Conservation (phyloP, 257 asterid species). For the Nicotiana noctiflora region DNA sequence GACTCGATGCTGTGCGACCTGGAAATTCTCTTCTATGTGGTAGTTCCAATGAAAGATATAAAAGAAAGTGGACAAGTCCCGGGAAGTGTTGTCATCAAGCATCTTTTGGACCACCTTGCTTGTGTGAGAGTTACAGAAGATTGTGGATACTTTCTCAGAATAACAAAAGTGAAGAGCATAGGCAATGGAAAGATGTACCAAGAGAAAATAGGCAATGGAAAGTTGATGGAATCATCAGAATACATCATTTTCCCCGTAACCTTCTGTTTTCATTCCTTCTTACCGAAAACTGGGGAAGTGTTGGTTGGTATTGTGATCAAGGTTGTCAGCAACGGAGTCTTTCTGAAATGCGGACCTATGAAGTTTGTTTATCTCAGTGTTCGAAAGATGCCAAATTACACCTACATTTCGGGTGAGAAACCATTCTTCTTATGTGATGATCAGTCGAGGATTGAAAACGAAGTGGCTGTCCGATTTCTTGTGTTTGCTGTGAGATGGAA, state of each 20-base stretch:
- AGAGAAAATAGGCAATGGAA: no score
- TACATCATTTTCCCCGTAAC: slow-evolving; percentile 42
- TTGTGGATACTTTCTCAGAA: slow-evolving; percentile 55
- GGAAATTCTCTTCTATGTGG: slow-evolving; percentile 23
- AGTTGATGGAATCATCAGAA: background rate
- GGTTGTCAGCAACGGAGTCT: slow-evolving; percentile 33
- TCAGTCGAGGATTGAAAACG: slow-evolving; percentile 53
- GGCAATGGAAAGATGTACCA: slow-evolving; percentile 28
- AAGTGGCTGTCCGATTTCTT: slow-evolving; percentile 40
- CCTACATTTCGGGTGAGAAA: slow-evolving; percentile 27
- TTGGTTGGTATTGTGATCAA: slow-evolving; percentile 47
- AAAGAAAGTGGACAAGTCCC: slow-evolving; percentile 21
- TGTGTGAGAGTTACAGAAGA: slow-evolving; percentile 27
- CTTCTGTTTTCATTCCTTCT: slow-evolving; percentile 39
- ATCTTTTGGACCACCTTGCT: slow-evolving; percentile 37
- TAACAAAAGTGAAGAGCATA: slow-evolving; percentile 54
- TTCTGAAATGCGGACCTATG: slow-evolving; percentile 83
- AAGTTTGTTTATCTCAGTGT: slow-evolving; percentile 38
- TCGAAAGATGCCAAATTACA: slow-evolving; percentile 48
- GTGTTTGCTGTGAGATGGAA: slow-evolving; percentile 54
- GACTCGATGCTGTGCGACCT: slow-evolving; percentile 37
- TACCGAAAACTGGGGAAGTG: slow-evolving; percentile 57
- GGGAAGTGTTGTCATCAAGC: slow-evolving; percentile 29
- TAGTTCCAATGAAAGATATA: slow-evolving; percentile 27
- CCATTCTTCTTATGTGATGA: slow-evolving; percentile 34